Percentiles rank a stretch among this genome's conserved stretches.
Conservation (phyloP, 257 asterid species). For the Mentha longifolia region DNA sequence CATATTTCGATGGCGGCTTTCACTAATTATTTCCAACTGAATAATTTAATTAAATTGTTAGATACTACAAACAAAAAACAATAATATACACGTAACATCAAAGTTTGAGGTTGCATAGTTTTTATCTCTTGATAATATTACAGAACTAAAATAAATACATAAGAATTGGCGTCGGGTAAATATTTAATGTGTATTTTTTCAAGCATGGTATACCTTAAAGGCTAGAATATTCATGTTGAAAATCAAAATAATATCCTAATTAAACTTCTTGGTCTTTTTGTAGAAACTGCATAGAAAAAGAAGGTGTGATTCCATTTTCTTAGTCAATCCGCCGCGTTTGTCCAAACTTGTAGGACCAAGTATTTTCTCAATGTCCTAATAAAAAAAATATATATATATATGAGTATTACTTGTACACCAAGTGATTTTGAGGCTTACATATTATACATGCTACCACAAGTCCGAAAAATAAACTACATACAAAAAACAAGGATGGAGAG, state of each 20-base stretch:
- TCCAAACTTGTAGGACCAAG: not conserved
- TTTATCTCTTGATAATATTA: not conserved
- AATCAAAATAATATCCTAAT: not conserved
- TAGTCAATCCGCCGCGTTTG: constrained; percentile 24
- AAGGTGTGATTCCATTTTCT: not conserved
- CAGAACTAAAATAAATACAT: not conserved
- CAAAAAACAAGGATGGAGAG: constrained; percentile 1
- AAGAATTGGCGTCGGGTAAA: not conserved
- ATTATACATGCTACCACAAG: not conserved
- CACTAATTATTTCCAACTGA: not conserved
- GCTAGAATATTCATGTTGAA: too few relatives aligned
- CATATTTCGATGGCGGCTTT: not conserved
- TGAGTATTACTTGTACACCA: constrained; percentile 22
- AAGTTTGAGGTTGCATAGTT: not conserved
- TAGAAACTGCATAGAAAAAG: not conserved
- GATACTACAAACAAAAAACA: not conserved
- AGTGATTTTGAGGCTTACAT: constrained; percentile 22
- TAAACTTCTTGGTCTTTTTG: not conserved
- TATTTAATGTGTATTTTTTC: not conserved
- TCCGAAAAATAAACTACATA: not conserved
- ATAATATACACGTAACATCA: not conserved
- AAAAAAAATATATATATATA: too few relatives aligned
- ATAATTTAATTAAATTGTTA: not conserved
- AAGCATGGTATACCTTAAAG: too few relatives aligned
- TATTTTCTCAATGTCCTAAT: not conserved